Evolutionary conservation across 2,329 filamentous ascomycete genomes (phyloP), one percentile per base, ranked within the genome.

Genomic region (Boeremia lycopersici): DNA sequence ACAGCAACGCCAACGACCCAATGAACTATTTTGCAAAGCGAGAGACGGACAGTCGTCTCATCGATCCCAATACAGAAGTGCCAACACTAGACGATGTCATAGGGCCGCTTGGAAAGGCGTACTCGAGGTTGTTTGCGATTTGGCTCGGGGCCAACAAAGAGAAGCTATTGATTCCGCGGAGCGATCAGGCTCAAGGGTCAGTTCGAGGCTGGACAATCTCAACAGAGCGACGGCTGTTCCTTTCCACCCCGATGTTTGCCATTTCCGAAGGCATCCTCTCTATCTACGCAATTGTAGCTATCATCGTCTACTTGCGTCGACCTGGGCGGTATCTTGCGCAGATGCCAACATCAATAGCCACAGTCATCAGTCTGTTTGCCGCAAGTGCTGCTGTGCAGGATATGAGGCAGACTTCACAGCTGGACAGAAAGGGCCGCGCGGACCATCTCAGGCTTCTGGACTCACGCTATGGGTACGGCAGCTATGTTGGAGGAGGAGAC

Each of bases 271-370:
- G 53, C 0, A 78, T 86, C 0, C 56, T 87, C 0, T 59, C 41
- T 0, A 17, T 79, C 0, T 81, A 85, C 38, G 60, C 79, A 0
- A 7, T 80, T 0, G 76, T 80, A 0, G 76, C 79, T 0, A n/a
- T 77, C 0, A 0, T 72, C 0, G 73, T 84, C 4, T 86, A 85
- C 49, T 11, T 67, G 0, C 59, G 70, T 0, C 60, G 78, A 0
- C 75, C 81, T 0, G 73, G 72, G 1, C 71, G 73, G 2, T 78
- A 81, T 17, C 70, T 86, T 0, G 78, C 82, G 0, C 71, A 81
- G 0, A 71, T 86, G 66, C 84, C 84, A 0, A 82, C 80, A 0
- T 81, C 75, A 0, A 71, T 86, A 0, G 84, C 77, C 0, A 78
- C 81, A 0, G 56, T 81, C 0, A 65, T 86, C 0, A 76, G 79